Evolutionary conservation across 2,329 filamentous ascomycete species (phyloP), one percentile per base, ranked within the genome.

Genomic region (Hymenotorrendiella dingleyae): DNA sequence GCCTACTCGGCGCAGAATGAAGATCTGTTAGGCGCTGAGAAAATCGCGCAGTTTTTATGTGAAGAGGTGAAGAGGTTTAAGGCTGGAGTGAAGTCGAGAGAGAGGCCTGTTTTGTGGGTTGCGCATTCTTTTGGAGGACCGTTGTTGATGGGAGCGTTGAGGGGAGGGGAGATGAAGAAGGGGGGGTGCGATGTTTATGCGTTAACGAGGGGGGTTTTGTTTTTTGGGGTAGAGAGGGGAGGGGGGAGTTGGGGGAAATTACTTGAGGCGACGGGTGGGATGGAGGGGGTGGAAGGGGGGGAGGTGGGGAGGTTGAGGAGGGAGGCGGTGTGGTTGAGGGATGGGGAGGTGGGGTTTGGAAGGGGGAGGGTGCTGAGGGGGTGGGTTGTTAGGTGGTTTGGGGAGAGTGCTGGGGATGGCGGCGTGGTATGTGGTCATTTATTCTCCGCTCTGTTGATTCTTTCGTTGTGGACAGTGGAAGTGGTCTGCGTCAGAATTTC

Each of bases 91-190:
- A 17, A 16, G 6, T 6, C 23, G 9, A 6, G 12, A 12, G 22
- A 19, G 12, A 17, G 22, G 23, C 14, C 23, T 8, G 29, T 38
- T 29, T 8, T 38, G 11, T 38, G 36, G 36, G 9, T 28, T 3
- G 36, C 36, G 22, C 36, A 38, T 29, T 28, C 23, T 3, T 38
- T 38, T 29, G 36, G 36, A 9, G 36, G 23, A 19, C 36, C 36
- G 6, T 17, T 38, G 14, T 16, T 38, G 17, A 17, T 28, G 16
- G 36, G 36, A 8, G 4, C 29, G n/a, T 10, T 38, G 16, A 19
- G 23, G 6, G 4, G 17, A 4, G 36, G 29, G 4, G 24, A 4
- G 4, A 19, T 8, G 9, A 24, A 38, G n/a, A n/a, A n/a, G n/a
- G 36, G 36, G 16, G 24, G 17, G 16, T 6, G 20, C n/a, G 23